Percentiles rank a stretch among this genome's conserved stretches.
Conservation (phyloP, 352 stramenopile species). For the Phytophthora quininea region DNA sequence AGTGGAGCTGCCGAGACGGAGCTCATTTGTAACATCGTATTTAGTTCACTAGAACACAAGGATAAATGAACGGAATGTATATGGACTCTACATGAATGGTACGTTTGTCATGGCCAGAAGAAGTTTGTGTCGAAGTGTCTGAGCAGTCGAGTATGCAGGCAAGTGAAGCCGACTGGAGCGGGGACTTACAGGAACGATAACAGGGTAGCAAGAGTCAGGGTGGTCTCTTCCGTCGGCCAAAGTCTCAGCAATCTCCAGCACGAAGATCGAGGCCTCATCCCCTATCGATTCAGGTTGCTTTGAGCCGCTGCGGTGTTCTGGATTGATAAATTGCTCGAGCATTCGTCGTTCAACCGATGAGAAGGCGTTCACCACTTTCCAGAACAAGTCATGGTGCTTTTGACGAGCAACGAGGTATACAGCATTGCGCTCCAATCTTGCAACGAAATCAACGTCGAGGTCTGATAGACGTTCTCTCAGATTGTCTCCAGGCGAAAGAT, state of each 20-base stretch:
- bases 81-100: conserved; percentile 24
- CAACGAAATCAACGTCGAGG: conserved; percentile 32
- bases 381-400: conserved; percentile 53
- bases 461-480: conserved; percentile 42
- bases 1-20: conserved; percentile 7
- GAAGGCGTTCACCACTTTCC: conserved; percentile 43
- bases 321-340: conserved; percentile 56
- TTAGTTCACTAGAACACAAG: conserved; percentile 42
- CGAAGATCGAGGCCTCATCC: conserved; percentile 17
- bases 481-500: conserved; percentile 42
- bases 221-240: conserved; percentile 50
- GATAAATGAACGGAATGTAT: conserved; percentile 27
- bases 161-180: conserved; percentile 55
- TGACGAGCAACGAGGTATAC: conserved; percentile 31
- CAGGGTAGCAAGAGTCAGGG: conserved; percentile 65
- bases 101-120: conserved; percentile 58
- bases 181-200: conserved; percentile 40
- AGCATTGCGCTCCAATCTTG: conserved; percentile 37
- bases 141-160: conserved; percentile 57
- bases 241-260: conserved; percentile 53
- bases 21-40: conserved; percentile 48
- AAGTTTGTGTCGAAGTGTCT: conserved; percentile 63
- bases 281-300: conserved; percentile 11
- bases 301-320: conserved; percentile 13
- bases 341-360: conserved; percentile 51